Evolutionary conservation across 805 yeast species (phyloP), one percentile per base, ranked within the genome.

Genomic region (Grigorovia yakushimaensis): DNA sequence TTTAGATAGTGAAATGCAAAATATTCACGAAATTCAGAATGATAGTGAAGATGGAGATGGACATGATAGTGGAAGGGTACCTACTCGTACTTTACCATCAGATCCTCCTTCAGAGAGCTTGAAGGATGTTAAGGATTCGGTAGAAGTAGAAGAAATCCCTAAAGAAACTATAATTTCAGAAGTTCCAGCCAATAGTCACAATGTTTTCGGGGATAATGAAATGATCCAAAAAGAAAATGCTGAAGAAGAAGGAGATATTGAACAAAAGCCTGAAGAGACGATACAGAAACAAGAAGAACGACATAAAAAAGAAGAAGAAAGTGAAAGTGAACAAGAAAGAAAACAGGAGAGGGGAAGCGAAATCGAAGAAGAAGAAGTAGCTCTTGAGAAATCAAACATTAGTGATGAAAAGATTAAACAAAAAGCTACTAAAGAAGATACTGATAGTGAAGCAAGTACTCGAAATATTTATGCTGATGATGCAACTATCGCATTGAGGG

Each of bases 21-120:
- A 37, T 10, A 15, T 23, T 10, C 42, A 23, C 10, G 33, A 23
- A 11, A 24, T 27, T 15, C 13, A 21, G 15, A 30, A 41, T 27
- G 5, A 19, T 18, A 18, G 17, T 24, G 15, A 27, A n/a, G 17
- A 8, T 10, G 42, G 24, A n/a, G 33, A 27, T 10, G 13, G 13
- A 10, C 4, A 27, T 27, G 33, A 27, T 27, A 27, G 3, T 7
- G 15, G 13, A 27, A 27, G 13, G 13, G 9, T 18, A 11, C 18
- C 18, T 3, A 18, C 40, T 17, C 7, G 13, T 38, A 21, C 19
- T 4, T 19, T 30, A 27, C 43, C 37, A 7, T 44, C 50, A 8
- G 50, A 48, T 37, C 50, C 50, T 19, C 50, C 50, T n/a, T 43
- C 49, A 36, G 33, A 27, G 9, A 27, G 33, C 13, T 27, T 27